Evolutionary conservation across 1,284 basidiomycete species (phyloP).

Genomic region (Taiwanofungus camphoratus): DNA sequence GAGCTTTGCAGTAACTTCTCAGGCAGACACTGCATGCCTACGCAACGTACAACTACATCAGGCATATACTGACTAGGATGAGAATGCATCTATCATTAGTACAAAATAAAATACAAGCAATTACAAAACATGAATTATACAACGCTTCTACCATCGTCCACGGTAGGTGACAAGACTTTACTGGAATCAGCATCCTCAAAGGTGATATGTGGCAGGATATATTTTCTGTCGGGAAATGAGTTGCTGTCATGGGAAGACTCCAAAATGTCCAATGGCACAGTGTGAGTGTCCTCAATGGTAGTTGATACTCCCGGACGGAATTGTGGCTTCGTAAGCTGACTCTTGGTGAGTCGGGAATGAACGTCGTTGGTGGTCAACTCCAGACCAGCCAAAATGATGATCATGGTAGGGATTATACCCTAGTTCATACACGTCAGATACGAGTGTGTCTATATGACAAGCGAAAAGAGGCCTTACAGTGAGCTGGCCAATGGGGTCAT

Average conservation of each 20-base stretch:
- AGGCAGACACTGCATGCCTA: too few species aligned
- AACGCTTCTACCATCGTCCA: too few species aligned
- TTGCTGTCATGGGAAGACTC: constrained; percentile 3
- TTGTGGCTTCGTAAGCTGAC: constrained; percentile 1
- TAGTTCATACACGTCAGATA: background rate
- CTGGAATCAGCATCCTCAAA: too few species aligned
- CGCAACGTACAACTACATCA: too few species aligned
- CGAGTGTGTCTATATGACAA: too few species aligned
- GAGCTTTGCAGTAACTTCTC: too few species aligned
- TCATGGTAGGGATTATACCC: constrained; percentile 12
- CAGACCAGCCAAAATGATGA: constrained; percentile 11
- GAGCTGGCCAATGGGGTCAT: constrained; percentile 36
- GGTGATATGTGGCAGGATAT: background rate
- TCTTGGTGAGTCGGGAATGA: constrained; percentile 9
- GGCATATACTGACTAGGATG: too few species aligned
- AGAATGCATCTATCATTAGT: too few species aligned
- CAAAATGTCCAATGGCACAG: constrained; percentile 6
- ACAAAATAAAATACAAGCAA: too few species aligned
- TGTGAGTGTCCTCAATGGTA: background rate
- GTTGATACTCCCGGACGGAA: constrained; percentile 5
- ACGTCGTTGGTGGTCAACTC: constrained; percentile 10
- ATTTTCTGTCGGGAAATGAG: constrained; percentile 5
- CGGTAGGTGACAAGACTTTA: too few species aligned
- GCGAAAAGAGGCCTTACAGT: constrained; percentile 26
- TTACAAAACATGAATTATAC: too few species aligned